Percentiles rank a stretch among this genome's conserved stretches.
phyloP scores from a whole-genome alignment of 345 rosid species.

The Boechera divaricarpa region DNA sequence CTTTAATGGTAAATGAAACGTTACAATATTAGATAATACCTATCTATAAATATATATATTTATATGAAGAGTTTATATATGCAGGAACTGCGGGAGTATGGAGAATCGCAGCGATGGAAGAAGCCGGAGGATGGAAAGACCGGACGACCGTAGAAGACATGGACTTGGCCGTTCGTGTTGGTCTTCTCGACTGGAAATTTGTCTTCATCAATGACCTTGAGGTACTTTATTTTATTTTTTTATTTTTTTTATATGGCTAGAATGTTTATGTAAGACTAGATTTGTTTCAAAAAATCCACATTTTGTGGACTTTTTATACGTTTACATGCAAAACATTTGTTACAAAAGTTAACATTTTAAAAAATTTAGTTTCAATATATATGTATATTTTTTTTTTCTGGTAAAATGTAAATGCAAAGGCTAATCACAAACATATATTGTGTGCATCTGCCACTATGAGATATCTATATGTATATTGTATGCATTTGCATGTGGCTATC shows the following conservation, averaged over 20 bases:
- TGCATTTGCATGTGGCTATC: constrained; percentile 1
- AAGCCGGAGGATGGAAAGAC: constrained; percentile 98
- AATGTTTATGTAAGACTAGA: not conserved
- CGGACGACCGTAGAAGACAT: constrained; percentile 58
- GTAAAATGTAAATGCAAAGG: not conserved
- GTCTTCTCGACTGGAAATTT: constrained; percentile 77
- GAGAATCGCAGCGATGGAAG: constrained; percentile 87
- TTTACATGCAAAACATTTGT: not conserved
- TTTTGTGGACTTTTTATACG: not conserved
- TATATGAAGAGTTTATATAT: not conserved
- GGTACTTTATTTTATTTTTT: constrained; percentile 42
- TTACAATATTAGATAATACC: not conserved
- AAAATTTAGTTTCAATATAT: no score
- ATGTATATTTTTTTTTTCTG: no score
- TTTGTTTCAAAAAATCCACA: not conserved
- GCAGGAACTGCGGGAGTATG: constrained; percentile 93
- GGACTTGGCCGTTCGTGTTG: constrained; percentile 41
- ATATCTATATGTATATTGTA: no score
- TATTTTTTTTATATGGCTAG: not conserved
- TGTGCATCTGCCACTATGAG: not conserved
- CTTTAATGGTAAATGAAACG: constrained; percentile 33
- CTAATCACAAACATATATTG: not conserved
- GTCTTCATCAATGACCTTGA: constrained; percentile 84
- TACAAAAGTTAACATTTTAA: not conserved
- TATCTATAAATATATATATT: not conserved